These are phyloP conservation scores for Mycosphaerelloides madeirae DNA, from an alignment of 2,329 filamentous ascomycete species.

Conservation along the genomic window DNA sequence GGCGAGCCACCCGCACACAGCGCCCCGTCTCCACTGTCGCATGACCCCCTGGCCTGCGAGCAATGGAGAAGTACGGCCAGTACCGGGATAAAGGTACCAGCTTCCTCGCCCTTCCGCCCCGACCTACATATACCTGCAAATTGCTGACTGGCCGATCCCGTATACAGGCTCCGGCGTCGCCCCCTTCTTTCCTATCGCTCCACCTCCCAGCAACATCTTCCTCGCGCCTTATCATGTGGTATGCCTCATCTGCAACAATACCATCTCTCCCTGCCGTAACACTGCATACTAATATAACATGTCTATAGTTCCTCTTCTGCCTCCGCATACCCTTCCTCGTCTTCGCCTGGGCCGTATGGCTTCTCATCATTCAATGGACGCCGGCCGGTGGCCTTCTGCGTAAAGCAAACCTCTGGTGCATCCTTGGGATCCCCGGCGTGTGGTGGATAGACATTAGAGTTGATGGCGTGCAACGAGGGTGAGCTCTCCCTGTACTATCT, in stretches of 20 bases:
- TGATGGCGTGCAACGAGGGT: constrained; percentile 91
- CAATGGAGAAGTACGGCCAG: constrained; percentile 92
- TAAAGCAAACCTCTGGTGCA: constrained; percentile 81
- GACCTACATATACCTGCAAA: background rate
- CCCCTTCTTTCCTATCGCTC: constrained; percentile 81
- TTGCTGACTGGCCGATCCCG: constrained; percentile 13
- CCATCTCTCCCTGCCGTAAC: background rate
- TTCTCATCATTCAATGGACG: constrained; percentile 58
- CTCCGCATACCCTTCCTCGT: constrained; percentile 77
- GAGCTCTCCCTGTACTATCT: constrained; percentile 24
- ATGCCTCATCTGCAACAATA: constrained; percentile 5
- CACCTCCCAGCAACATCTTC: constrained; percentile 59
- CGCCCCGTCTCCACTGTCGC: background rate
- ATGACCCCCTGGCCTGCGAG: constrained; percentile 31
- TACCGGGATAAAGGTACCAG: constrained; percentile 77
- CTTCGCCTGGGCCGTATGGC: constrained; percentile 44
- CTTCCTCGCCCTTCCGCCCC: too few species aligned
- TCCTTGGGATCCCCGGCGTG: constrained; percentile 83
- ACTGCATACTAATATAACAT: background rate
- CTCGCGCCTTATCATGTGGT: constrained; percentile 45
- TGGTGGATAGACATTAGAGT: constrained; percentile 99
- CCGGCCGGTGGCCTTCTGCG: constrained; percentile 65
- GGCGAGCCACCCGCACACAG: background rate
- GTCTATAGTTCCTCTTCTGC: constrained; percentile 64
- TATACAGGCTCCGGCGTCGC: constrained; percentile 82